Conservation (phyloP, 2,329 filamentous ascomycete species). For the Fusarium austroafricanum region DNA sequence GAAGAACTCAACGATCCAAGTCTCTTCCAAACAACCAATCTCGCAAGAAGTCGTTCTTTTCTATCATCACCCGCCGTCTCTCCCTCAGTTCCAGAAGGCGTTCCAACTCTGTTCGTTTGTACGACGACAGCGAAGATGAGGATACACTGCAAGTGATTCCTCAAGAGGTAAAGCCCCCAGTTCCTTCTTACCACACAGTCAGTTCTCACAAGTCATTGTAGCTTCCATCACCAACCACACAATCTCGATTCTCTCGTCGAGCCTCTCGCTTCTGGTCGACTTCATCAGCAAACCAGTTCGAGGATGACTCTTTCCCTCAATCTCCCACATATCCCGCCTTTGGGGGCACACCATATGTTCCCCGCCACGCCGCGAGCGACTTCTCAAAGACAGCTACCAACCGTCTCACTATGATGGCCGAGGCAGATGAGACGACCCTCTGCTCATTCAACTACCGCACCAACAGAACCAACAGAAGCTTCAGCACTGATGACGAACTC, state of each 20-base stretch:
- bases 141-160: constrained; percentile 5
- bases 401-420: constrained; percentile 32
- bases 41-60: constrained; percentile 29
- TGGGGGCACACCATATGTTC: constrained; percentile 42
- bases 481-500: constrained; percentile 21
- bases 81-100: constrained; percentile 21
- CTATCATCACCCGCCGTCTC: constrained; percentile 27
- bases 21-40: constrained; percentile 20
- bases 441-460: constrained; percentile 35
- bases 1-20: constrained; percentile 28
- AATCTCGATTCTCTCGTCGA: constrained; percentile 33
- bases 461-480: constrained; percentile 1
- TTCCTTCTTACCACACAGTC: neutral
- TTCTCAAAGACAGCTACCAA: constrained; percentile 43
- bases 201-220: constrained; percentile 2
- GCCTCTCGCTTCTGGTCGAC: constrained; percentile 42
- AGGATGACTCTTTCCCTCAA: constrained; percentile 5
- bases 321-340: constrained; percentile 17
- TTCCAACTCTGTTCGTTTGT: constrained; percentile 19
- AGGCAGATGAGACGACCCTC: constrained; percentile 40
- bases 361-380: constrained; percentile 48
- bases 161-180: constrained; percentile 14
- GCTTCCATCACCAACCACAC: constrained; percentile 3
- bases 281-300: constrained; percentile 38
- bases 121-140: constrained; percentile 30